Conservation (phyloP, 202 grass and related monocot genomes). For the Eragrostis tef region DNA sequence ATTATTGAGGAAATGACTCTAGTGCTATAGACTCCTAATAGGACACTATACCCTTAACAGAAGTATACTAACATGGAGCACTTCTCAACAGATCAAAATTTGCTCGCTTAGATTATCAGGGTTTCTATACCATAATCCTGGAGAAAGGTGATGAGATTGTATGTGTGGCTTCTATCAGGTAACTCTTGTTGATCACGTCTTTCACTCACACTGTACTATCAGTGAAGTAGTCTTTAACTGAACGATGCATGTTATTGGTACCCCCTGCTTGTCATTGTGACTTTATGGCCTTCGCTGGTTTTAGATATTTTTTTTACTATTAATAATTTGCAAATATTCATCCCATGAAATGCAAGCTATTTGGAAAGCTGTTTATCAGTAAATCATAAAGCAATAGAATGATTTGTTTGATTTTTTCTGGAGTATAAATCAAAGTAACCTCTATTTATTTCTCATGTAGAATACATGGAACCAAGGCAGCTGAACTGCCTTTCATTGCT, state of each 20-base stretch:
- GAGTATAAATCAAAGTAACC: conserved; percentile 28
- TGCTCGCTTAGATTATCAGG: conserved; percentile 80
- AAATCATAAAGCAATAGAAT: background rate
- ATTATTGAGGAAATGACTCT: too few relatives aligned
- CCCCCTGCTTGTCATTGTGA: conserved; percentile 1
- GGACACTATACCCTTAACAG: too few relatives aligned
- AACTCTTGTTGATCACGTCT: conserved; percentile 25
- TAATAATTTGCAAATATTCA: conserved; percentile 22
- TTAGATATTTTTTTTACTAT: background rate
- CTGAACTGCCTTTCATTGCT: conserved; percentile 86
- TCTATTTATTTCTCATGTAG: conserved; percentile 49
- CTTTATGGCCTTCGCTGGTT: conserved; percentile 6
- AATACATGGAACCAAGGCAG: conserved; percentile 86
- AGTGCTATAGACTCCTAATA: too few relatives aligned
- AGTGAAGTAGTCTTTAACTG: conserved; percentile 19
- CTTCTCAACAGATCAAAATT: conserved; percentile 81
- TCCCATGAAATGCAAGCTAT: conserved; percentile 19
- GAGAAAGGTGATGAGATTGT: conserved; percentile 92
- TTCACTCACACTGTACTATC: background rate
- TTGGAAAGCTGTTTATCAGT: conserved; percentile 1
- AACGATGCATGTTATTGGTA: conserved; percentile 22
- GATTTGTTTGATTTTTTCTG: conserved; percentile 12
- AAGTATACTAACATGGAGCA: conserved; percentile 20
- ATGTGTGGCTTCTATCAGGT: conserved; percentile 89
- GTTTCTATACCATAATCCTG: conserved; percentile 90